These are phyloP conservation scores for Trebouxia sp. DNA, from an alignment of 139 green algal species.

Conservation along the genomic window DNA sequence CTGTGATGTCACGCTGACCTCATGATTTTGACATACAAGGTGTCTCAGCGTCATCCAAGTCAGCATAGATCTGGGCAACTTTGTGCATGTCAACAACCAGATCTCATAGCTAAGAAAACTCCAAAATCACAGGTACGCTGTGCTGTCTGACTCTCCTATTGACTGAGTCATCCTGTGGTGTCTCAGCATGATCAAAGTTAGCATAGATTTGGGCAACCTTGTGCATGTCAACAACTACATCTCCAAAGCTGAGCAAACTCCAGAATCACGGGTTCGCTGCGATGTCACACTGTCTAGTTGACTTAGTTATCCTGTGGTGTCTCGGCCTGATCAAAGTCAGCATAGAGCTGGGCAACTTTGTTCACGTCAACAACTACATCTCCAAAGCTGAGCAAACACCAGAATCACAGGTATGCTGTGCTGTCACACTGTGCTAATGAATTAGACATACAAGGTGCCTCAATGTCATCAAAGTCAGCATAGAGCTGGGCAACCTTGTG, in stretches of 20 bases:
- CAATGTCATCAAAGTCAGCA: constrained; percentile 67
- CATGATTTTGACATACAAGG: constrained; percentile 71
- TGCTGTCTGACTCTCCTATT: too few relatives aligned
- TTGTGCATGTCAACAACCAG: constrained; percentile 86
- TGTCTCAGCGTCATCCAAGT: constrained; percentile 84
- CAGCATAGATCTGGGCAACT: constrained; percentile 81
- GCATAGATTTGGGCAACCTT: constrained; percentile 82
- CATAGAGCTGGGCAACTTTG: constrained; percentile 82
- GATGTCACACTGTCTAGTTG: not conserved
- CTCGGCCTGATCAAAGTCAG: constrained; percentile 75
- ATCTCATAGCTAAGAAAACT: constrained; percentile 80
- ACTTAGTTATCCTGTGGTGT: too few relatives aligned
- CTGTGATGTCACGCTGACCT: too few relatives aligned
- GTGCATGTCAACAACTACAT: constrained; percentile 89
- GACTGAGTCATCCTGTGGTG: constrained; percentile 73
- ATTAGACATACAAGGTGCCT: constrained; percentile 76
- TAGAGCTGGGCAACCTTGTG: constrained; percentile 83
- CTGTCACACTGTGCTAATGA: too few relatives aligned
- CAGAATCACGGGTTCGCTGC: constrained; percentile 51
- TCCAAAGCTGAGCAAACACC: constrained; percentile 79
- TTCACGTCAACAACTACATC: constrained; percentile 89
- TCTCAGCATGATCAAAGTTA: constrained; percentile 76
- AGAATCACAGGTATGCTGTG: constrained; percentile 28
- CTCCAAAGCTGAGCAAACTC: constrained; percentile 77
- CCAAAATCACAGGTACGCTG: constrained; percentile 55